Evolutionary conservation across 2,329 filamentous ascomycete species (phyloP), one percentile per base, ranked within the genome.

Genomic region (Amauroascus niger): DNA sequence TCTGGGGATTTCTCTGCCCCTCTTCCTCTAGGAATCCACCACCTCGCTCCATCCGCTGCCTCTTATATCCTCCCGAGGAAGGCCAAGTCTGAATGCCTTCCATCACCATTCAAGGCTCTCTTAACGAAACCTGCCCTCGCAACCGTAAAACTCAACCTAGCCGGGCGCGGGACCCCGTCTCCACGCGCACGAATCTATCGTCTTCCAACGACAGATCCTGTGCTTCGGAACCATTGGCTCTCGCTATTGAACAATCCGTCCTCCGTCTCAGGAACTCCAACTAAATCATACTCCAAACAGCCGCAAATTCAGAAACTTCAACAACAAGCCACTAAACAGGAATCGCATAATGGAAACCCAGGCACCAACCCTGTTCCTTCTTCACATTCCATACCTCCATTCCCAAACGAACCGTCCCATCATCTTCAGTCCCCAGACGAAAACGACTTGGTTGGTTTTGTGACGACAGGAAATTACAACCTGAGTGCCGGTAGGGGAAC

Each of bases 381-480:
- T 8, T 73, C 37, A 20, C 72, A 74, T 76, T 14, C 71, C 82
- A 14, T 64, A 6, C 69, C 70, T 30, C 69, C 69, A 16, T 71
- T 71, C 14, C 70, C 70, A 22, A 63, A 64, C 33, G 60, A 64
- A 3, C 62, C 64, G 11, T 74, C 68, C 56, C 66, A 65, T 53
- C 49, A 69, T 65, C 64, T 72, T 4, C 68, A 82, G 0, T 81
- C 89, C n/a, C 91, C 91, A 0, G 75, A 76, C 8, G 82, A 82
- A 57, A 75, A 79, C 20, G 87, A 96, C 65, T 75, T 97, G 11
- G 80, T 97, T 49, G 93, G 93, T 0, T 98, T 95, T 66, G 83
- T 96, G 22, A 96, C 89, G 1, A 86, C 85, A 1, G 93, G 91
- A 0, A 84, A 87, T 49, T 95, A 85, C 66, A 89, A 85, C 62